Conservation (phyloP, 2,329 filamentous ascomycete genomes). For the Apiospora rasikravindrae region DNA sequence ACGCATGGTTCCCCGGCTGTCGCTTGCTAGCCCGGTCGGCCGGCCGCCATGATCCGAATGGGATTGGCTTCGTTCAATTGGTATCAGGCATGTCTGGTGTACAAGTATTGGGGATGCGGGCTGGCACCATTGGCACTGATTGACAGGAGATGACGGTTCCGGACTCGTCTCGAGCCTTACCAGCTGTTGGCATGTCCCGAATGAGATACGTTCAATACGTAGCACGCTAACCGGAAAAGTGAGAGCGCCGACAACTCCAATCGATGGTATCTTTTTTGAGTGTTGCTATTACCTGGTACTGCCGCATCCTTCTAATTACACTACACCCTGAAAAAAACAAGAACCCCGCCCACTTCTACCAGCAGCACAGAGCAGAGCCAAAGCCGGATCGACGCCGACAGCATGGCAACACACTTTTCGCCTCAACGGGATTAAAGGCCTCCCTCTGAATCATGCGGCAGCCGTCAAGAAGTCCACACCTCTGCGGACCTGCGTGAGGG, state of each 20-base stretch:
- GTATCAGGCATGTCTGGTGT: too few species aligned
- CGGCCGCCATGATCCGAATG: background rate
- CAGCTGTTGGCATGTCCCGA: background rate
- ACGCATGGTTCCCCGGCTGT: background rate
- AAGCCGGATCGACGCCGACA: background rate
- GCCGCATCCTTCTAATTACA: background rate
- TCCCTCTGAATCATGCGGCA: background rate
- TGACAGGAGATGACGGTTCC: background rate
- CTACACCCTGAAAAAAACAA: background rate
- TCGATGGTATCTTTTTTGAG: background rate
- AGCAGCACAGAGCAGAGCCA: background rate
- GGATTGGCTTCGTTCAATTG: background rate
- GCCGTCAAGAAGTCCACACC: slow-evolving; percentile 10
- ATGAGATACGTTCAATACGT: background rate
- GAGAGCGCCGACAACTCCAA: background rate
- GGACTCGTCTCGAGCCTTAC: background rate
- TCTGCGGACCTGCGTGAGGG: background rate
- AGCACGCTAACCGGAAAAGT: background rate
- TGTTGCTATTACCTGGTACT: background rate
- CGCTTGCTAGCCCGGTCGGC: background rate
- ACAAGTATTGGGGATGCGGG: too few species aligned
- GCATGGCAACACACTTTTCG: background rate
- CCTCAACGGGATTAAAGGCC: background rate
- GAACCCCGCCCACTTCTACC: background rate
- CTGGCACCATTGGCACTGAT: background rate